Conservation (phyloP, 345 rosid genomes). For the Lumnitzera littorea region DNA sequence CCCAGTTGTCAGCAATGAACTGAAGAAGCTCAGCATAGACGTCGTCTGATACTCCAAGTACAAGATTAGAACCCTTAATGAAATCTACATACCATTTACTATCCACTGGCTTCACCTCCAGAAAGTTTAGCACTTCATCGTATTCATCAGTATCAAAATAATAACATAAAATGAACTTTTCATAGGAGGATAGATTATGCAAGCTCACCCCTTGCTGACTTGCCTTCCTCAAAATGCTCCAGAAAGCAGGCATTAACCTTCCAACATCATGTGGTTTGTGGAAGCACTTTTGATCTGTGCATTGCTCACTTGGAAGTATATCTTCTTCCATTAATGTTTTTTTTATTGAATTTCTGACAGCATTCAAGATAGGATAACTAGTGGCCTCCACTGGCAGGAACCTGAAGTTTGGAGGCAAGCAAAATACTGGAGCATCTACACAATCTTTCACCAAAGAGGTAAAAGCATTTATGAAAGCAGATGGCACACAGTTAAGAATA, state of each 20-base stretch:
- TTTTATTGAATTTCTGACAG: conserved; percentile 35
- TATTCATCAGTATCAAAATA: conserved; percentile 33
- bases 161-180: conserved; percentile 30
- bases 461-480: conserved; percentile 58
- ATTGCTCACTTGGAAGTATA: conserved; percentile 53
- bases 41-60: conserved; percentile 34
- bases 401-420: conserved; percentile 35
- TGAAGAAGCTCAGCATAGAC: conserved; percentile 41
- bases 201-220: conserved; percentile 36
- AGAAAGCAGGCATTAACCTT: conserved; percentile 47
- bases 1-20: conserved; percentile 51
- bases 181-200: conserved; percentile 59
- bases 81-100: conserved; percentile 55
- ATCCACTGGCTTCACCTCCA: conserved; percentile 36
- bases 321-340: conserved; percentile 25
- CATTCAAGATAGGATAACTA: conserved; percentile 23
- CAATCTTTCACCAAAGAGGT: conserved; percentile 39
- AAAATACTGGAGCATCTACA: conserved; percentile 41
- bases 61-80: conserved; percentile 47
- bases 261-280: conserved; percentile 49
- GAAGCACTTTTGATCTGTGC: conserved; percentile 44
- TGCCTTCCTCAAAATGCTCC: conserved; percentile 53
- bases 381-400: conserved; percentile 55
- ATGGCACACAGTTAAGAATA: conserved; percentile 52
- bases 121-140: conserved; percentile 36